phyloP scores from a whole-genome alignment of 805 yeast genomes.

The Yarrowia yakushimensis region DNA sequence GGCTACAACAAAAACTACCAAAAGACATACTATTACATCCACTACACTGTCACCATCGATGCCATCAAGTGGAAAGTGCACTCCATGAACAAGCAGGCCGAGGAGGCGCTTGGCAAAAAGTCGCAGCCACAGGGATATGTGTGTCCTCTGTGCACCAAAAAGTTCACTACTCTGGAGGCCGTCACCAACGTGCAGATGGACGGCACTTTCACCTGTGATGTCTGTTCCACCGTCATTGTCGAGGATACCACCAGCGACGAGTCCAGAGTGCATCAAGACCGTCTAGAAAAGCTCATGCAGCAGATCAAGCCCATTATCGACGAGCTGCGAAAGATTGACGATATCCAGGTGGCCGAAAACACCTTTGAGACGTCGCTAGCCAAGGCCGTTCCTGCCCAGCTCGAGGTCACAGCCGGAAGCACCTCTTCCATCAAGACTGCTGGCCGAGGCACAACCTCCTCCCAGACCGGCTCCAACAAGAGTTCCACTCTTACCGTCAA shows the following conservation, averaged over 20 bases:
- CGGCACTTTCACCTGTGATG: constrained; percentile 75
- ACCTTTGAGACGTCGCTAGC: constrained; percentile 82
- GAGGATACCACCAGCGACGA: constrained; percentile 89
- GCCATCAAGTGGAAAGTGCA: constrained; percentile 96
- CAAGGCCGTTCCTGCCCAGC: constrained; percentile 70
- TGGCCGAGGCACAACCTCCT: constrained; percentile 25
- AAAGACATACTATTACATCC: constrained; percentile 81
- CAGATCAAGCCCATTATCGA: constrained; percentile 86
- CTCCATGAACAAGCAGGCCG: constrained; percentile 69
- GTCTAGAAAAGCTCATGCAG: constrained; percentile 77
- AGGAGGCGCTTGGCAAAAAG: constrained; percentile 77
- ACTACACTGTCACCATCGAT: constrained; percentile 89
- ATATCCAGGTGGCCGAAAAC: constrained; percentile 76
- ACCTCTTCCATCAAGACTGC: constrained; percentile 27
- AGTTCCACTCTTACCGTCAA: constrained; percentile 69
- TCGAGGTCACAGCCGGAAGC: constrained; percentile 27
- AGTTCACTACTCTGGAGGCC: constrained; percentile 84
- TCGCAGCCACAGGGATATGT: constrained; percentile 91
- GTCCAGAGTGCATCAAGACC: constrained; percentile 75
- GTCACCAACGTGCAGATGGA: constrained; percentile 77
- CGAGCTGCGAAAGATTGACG: constrained; percentile 77
- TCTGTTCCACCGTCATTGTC: constrained; percentile 69
- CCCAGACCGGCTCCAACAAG: constrained; percentile 26
- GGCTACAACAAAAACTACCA: constrained; percentile 36
- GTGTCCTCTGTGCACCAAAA: constrained; percentile 80